Percentiles rank a stretch among this genome's conserved stretches.
phyloP scores from a whole-genome alignment of 495 filamentous ascomycete genomes.

The Penicillium robsamsonii region DNA sequence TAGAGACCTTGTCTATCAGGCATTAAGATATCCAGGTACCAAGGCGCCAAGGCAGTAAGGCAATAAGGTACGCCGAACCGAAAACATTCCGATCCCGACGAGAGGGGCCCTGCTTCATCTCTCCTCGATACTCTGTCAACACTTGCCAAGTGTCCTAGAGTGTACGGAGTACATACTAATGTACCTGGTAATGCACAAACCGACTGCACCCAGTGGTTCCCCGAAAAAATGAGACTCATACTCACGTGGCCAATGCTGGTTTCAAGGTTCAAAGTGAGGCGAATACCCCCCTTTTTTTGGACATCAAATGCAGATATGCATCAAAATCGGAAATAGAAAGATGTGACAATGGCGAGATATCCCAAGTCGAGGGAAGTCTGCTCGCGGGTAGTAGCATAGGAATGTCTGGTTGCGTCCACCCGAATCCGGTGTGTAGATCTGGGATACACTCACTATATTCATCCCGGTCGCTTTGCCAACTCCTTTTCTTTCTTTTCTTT shows the following conservation, averaged over 20 bases:
- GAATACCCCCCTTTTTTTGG: slow-evolving; percentile 1
- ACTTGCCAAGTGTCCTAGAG: neutral
- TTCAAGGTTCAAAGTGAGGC: slow-evolving; percentile 14
- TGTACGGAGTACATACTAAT: neutral
- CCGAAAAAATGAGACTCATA: slow-evolving; percentile 4
- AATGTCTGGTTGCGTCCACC: slow-evolving; percentile 29
- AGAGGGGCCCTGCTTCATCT: slow-evolving; percentile 8
- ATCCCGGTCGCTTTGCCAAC: slow-evolving; percentile 30
- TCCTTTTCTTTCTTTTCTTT: slow-evolving; percentile 18
- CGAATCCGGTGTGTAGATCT: slow-evolving; percentile 26
- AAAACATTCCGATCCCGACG: slow-evolving; percentile 9
- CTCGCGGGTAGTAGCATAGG: slow-evolving; percentile 17
- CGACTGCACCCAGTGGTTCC: slow-evolving; percentile 9
- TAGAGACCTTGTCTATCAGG: neutral
- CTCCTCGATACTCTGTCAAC: slow-evolving; percentile 2
- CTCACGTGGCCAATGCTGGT: slow-evolving; percentile 14
- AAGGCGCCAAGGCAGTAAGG: neutral
- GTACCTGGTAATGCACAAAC: neutral
- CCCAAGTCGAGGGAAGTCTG: slow-evolving; percentile 4
- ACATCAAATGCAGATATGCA: slow-evolving; percentile 1
- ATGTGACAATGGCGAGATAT: slow-evolving; percentile 1
- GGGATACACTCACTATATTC: slow-evolving; percentile 25
- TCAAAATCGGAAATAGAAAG: slow-evolving; percentile 8
- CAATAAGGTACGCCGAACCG: neutral
- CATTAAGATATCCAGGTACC: neutral